Base-by-base conservation (phyloP, 371 early-diverging fungal species). In the Syncephalastrum racemosum region DNA sequence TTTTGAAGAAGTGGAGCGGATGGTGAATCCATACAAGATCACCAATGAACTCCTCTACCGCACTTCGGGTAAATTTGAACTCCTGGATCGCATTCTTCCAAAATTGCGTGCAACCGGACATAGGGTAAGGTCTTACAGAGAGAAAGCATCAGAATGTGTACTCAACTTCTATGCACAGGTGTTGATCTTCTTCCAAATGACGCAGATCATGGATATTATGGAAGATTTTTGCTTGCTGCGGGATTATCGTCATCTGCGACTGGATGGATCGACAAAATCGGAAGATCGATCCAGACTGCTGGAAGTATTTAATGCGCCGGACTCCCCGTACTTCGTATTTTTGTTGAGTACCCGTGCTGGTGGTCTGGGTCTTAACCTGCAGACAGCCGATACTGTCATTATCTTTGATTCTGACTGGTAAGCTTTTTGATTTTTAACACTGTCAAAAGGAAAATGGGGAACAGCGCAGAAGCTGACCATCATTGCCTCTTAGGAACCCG, bases 101-200 rank as follows among this genome's bases (percentile, higher is more conserved):
- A 98, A 98, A 67, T 75, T 97, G 56, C 84, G 89, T 58, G 68
- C 58, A n/a, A 89, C 91, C 1, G 94, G 91, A 4, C 99, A 99
- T 64, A 82, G 96, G 50, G 85, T 90, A 44, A 12, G 57, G 23
- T 8, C 20, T 23, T 42, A 7, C 16, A 22, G 15, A 23, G 18
- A n/a, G 24, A 49, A 23, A 3, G 12, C 12, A 2, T 20, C 1
- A 15, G 6, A 3, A 6, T 5, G 23, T 18, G 51, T 23, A 25
- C 3, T 25, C 3, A 24, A 7, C 16, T 1, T 46, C 1, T 2
- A n/a, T 15, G 40, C 13, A 19, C 53, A 81, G 71, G 88, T 94
- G 16, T 79, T 99, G 49, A 96, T 99, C 62, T 99, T 99, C 68
- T 98, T 97, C 82, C 99, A 99, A 82, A 99, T 99, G 99, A 98